Base-by-base conservation (phyloP, 192 early-diverging fungal genomes). In the Ramicandelaber brevisporus region DNA sequence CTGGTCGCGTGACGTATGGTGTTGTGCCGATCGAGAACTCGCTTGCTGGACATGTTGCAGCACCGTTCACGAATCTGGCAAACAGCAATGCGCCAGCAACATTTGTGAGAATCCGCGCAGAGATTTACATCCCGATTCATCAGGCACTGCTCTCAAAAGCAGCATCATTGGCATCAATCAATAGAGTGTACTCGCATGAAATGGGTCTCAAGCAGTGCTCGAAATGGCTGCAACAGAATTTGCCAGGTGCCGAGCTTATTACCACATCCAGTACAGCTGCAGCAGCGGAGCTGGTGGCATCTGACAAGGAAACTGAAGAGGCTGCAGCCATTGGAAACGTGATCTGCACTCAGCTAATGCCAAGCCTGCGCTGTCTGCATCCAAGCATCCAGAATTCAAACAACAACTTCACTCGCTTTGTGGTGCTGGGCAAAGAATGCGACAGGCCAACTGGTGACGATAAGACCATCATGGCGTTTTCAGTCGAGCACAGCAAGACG, bases 21-120 rank as follows among this genome's bases (percentile, higher is more conserved):
- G 48, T 96, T 30, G 73, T 96, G 3, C 90, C 90, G 1, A 82
- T 86, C 44, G 90, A 96, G 45, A 96, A 96, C 51, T 90, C 87
- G 5, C 78, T 71, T 11, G 67, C 60, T 53, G 89, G 89, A 21
- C 63, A 64, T 6, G 89, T 96, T 2, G 63, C 70, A 4, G 53
- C 21, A 9, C n/a, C n/a, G n/a, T n/a, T n/a, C n/a, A n/a, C n/a
- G n/a, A n/a, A n/a, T n/a, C n/a, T n/a, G n/a, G n/a, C n/a, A n/a
- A n/a, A n/a, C n/a, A n/a, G n/a, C n/a, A n/a, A n/a, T n/a, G n/a
- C n/a, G n/a, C n/a, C n/a, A n/a, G 48, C 73, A 27, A 86, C 89
- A 0, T 50, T 96, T 11, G 46, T 73, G 19, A 55, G 65, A 52
- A 75, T 87, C 26, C 51, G 71, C 8, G 79, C 67, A 0, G 79